phyloP scores from a whole-genome alignment of 2,329 filamentous ascomycete genomes.

The Aureobasidium sp. region DNA sequence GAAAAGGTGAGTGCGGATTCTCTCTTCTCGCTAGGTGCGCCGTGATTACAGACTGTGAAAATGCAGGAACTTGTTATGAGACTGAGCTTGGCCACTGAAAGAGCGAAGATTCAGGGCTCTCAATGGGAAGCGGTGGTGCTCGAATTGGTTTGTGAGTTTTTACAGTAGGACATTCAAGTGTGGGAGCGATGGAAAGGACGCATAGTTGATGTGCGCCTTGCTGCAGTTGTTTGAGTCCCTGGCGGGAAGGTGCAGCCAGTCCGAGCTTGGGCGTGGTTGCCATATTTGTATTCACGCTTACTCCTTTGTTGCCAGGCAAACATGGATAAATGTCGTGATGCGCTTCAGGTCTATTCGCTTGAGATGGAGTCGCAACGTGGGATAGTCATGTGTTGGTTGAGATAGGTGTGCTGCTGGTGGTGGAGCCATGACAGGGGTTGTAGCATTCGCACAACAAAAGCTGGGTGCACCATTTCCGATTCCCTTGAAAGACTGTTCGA shows the following conservation, averaged over 20 bases:
- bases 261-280: background rate
- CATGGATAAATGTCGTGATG: background rate
- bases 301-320: background rate
- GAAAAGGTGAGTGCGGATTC: background rate
- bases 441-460: background rate
- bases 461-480: background rate
- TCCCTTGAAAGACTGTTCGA: no score
- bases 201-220: background rate
- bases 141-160: background rate
- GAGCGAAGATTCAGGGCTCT: background rate
- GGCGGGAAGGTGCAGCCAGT: slow-evolving; percentile 2
- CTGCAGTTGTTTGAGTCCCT: background rate
- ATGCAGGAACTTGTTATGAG: background rate
- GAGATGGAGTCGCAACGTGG: background rate
- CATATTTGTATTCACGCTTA: background rate
- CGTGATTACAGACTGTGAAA: background rate
- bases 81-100: background rate
- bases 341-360: background rate
- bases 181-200: background rate
- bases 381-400: background rate
- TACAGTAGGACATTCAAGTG: no score
- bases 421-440: background rate
- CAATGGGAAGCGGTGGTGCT: background rate
- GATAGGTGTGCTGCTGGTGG: background rate
- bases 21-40: background rate